Conservation (phyloP, 768 basidiomycete species). For the Suillus brevipes region DNA sequence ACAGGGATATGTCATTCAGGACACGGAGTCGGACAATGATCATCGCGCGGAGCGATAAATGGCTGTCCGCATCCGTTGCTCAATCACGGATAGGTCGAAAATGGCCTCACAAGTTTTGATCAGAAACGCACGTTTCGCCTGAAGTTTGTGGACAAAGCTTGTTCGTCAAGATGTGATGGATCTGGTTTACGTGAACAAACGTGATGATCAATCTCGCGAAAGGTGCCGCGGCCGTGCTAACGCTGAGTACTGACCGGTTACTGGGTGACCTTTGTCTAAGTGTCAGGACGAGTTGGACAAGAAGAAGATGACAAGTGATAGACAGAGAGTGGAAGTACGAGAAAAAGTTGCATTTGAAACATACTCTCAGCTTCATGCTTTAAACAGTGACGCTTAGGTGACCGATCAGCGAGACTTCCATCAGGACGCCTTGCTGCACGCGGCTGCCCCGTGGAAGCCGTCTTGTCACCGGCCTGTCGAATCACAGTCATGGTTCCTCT, state of each 20-base stretch:
- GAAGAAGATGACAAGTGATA: slow-evolving; percentile 1
- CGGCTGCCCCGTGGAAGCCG: slow-evolving; percentile 27
- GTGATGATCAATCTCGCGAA: slow-evolving; percentile 7
- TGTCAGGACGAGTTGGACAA: neutral
- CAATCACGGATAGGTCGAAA: slow-evolving; percentile 1
- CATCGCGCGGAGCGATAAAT: neutral
- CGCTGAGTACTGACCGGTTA: neutral
- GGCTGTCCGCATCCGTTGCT: slow-evolving; percentile 1
- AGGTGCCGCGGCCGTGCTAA: neutral
- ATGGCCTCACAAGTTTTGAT: slow-evolving; percentile 7
- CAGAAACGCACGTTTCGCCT: slow-evolving; percentile 3
- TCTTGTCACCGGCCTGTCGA: slow-evolving; percentile 14
- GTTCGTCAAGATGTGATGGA: slow-evolving; percentile 9
- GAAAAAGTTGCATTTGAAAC: slow-evolving; percentile 5
- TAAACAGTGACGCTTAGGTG: slow-evolving; percentile 8
- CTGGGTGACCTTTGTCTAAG: neutral
- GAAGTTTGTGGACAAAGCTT: slow-evolving; percentile 2
- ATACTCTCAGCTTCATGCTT: slow-evolving; percentile 7
- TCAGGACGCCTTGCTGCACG: slow-evolving; percentile 33
- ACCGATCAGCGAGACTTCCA: slow-evolving; percentile 20
- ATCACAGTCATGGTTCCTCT: slow-evolving; percentile 16
- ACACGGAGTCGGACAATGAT: neutral
- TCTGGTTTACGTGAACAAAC: slow-evolving; percentile 7
- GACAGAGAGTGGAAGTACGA: neutral
- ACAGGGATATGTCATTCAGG: neutral